Evolutionary conservation across 768 basidiomycete species (phyloP), one percentile per base, ranked within the genome.

Genomic region (Suillus variegatus): DNA sequence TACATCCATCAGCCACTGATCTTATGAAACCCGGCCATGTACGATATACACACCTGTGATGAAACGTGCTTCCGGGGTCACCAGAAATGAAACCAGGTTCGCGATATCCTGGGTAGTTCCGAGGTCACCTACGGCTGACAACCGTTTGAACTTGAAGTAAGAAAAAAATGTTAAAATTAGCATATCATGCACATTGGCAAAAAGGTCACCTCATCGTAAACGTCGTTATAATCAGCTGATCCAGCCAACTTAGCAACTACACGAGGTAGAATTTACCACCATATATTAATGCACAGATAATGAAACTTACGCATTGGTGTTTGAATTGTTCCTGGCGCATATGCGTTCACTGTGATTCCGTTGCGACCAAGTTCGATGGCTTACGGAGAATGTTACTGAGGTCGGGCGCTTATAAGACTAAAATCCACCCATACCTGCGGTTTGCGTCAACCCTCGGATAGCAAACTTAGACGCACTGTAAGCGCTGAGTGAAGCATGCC

Each of bases 401-500:
- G 14, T 13, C 10, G 3, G 7, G 5, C 52, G 10, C 18, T 40
- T 18, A 8, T 10, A 32, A 49, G 14, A 43, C n/a, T 13, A 28
- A n/a, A n/a, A 6, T 18, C 6, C 14, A 57, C 25, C 66, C 41
- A 1, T 49, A 74, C 74, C 74, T 63, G 74, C 68, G 3, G 69
- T 64, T 61, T 82, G 81, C 1, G 83, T 82, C 35, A 84, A 67
- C 18, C 79, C 81, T 35, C 81, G 73, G 0, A 84, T 60, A 3
- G 81, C 81, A 67, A 82, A 82, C 68, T 84, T 83, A 5, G 77
- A 78, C 0, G 76, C 69, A 49, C 68, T 70, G 64, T 84, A 84
- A 6, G 75, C 67, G 36, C 74, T 62, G 44, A 76, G 10, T 10
- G 71, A 66, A 1, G 66, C n/a, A 7, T 63, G 43, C 28, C 84